phyloP scores from a whole-genome alignment of 2,329 filamentous ascomycete species.

The Ophiocordyceps polyrhachis-furcata region DNA sequence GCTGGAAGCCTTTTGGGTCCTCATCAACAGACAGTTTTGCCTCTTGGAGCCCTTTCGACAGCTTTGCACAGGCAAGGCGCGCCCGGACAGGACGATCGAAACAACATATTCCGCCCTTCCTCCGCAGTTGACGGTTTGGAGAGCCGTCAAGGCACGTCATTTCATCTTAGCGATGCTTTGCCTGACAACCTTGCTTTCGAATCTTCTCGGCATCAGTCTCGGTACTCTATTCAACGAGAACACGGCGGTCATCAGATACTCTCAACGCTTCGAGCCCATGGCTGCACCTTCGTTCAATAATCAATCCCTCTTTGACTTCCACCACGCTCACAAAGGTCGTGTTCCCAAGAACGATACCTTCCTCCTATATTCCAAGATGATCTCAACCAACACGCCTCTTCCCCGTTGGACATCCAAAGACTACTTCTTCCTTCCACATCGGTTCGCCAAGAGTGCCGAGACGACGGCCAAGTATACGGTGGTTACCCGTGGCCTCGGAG shows the following conservation, averaged over 20 bases:
- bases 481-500: slow-evolving; percentile 11
- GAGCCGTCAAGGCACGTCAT: slow-evolving; percentile 25
- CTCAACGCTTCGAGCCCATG: slow-evolving; percentile 3
- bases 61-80: slow-evolving; percentile 19
- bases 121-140: slow-evolving; percentile 28
- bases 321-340: slow-evolving; percentile 6
- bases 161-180: slow-evolving; percentile 28
- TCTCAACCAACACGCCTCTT: slow-evolving; percentile 17
- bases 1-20: slow-evolving; percentile 36
- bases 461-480: slow-evolving; percentile 3
- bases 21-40: slow-evolving; percentile 33
- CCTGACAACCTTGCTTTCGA: slow-evolving; percentile 26
- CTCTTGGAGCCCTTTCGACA: slow-evolving; percentile 35
- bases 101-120: slow-evolving; percentile 33
- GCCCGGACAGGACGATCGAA: slow-evolving; percentile 18
- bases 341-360: not conserved
- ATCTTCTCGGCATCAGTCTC: slow-evolving; percentile 33
- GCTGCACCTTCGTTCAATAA: slow-evolving; percentile 7
- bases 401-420: slow-evolving; percentile 29
- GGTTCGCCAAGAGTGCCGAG: not conserved
- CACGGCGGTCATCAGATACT: not conserved
- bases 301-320: slow-evolving; percentile 11
- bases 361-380: slow-evolving; percentile 20
- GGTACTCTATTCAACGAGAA: slow-evolving; percentile 29
- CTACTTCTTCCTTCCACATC: slow-evolving; percentile 28